These are phyloP conservation scores for Ceratobasidium sp. DNA, from an alignment of 1,284 basidiomycete genomes.

Conservation along the genomic window DNA sequence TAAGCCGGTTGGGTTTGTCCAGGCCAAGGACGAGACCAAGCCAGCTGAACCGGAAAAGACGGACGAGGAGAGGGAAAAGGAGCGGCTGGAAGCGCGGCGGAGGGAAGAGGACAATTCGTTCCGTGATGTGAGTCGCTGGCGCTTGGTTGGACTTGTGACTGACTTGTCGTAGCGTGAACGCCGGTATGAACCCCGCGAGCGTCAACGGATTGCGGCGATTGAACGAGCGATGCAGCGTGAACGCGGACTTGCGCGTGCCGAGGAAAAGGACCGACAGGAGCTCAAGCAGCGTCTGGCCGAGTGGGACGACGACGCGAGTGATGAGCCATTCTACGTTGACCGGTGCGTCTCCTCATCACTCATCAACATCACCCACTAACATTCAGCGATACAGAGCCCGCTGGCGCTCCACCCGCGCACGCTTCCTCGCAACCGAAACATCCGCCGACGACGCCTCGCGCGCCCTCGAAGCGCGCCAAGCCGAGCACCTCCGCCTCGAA, in stretches of 20 bases:
- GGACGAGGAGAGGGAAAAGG: constrained; percentile 83
- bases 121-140: constrained; percentile 69
- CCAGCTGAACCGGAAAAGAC: constrained; percentile 60
- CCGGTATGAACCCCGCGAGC: constrained; percentile 80
- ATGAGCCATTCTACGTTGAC: constrained; percentile 85
- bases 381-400: constrained; percentile 56
- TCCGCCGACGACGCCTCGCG: constrained; percentile 83
- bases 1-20: constrained; percentile 80
- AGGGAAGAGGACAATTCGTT: constrained; percentile 82
- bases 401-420: constrained; percentile 74
- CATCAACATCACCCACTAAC: constrained; percentile 13
- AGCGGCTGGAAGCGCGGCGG: constrained; percentile 72
- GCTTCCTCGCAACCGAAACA: constrained; percentile 74
- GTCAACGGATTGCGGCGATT: constrained; percentile 72
- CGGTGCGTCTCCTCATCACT: constrained; percentile 56
- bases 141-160: not conserved
- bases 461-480: constrained; percentile 79
- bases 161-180: constrained; percentile 68
- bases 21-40: constrained; percentile 57
- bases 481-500: constrained; percentile 80
- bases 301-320: constrained; percentile 92
- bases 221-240: constrained; percentile 78
- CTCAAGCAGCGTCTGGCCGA: constrained; percentile 74
- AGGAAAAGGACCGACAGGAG: constrained; percentile 73
- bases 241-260: constrained; percentile 71